Conservation (phyloP, 257 asterid genomes). For the Asclepias syriaca region DNA sequence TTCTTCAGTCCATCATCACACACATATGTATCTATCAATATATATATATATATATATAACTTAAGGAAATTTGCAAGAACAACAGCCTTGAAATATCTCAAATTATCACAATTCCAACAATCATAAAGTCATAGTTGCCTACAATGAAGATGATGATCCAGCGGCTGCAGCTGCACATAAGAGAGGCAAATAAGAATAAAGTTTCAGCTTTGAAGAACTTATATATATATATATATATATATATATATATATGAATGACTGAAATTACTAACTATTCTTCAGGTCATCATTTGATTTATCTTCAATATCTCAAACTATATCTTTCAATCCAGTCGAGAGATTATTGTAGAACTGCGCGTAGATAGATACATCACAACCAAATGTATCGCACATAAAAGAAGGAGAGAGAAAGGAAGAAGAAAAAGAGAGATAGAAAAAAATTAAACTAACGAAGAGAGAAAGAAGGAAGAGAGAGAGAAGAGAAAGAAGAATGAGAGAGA, state of each 20-base stretch:
- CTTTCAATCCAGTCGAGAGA: constrained; percentile 86
- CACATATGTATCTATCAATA: too few species aligned
- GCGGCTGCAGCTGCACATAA: background rate
- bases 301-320: constrained; percentile 74
- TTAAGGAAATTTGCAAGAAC: background rate
- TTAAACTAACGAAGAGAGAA: too few species aligned
- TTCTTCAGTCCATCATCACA: background rate
- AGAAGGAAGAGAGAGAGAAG: too few species aligned
- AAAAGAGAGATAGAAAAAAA: too few species aligned
- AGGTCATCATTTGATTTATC: constrained; percentile 49
- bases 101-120: background rate
- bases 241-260: too few species aligned
- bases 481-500: too few species aligned
- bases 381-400: background rate
- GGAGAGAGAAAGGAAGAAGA: too few species aligned
- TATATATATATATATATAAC: background rate
- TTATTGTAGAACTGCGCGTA: constrained; percentile 68
- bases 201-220: too few species aligned
- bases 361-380: background rate
- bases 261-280: constrained; percentile 35
- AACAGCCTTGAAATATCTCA: background rate
- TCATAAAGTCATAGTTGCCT: background rate
- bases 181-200: too few species aligned
- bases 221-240: background rate
- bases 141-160: background rate